phyloP scores from a whole-genome alignment of 805 yeast genomes.

The Naumovozyma baii region DNA sequence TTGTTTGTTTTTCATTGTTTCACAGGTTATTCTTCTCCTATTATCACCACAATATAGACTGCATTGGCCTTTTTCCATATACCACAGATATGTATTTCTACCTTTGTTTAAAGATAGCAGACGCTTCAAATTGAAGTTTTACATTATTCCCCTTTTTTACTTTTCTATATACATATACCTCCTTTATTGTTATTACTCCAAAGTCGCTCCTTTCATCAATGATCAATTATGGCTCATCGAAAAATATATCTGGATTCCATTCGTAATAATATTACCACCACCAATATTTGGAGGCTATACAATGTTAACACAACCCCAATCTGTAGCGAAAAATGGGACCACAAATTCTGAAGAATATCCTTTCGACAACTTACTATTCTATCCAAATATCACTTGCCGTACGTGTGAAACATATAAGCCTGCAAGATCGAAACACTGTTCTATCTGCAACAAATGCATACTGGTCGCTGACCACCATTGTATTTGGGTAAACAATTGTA shows the following conservation, averaged over 20 bases:
- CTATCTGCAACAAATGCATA: conserved; percentile 55
- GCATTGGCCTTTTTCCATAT: conserved; percentile 15
- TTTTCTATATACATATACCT: conserved; percentile 15
- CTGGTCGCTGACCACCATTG: conserved; percentile 67
- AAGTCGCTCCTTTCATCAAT: conserved; percentile 9
- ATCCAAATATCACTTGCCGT: conserved; percentile 39
- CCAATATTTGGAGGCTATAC: conserved; percentile 15
- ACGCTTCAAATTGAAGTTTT: conserved; percentile 20
- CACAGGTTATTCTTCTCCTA: conserved; percentile 15
- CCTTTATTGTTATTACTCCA: conserved; percentile 10
- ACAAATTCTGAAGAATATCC: conserved; percentile 16
- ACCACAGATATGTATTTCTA: conserved; percentile 19
- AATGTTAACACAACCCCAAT: conserved; percentile 15
- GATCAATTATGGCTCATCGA: conserved; percentile 12
- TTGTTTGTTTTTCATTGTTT: background rate
- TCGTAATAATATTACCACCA: conserved; percentile 10
- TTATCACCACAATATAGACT: conserved; percentile 21
- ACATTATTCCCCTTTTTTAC: conserved; percentile 26
- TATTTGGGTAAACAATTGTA: conserved; percentile 62
- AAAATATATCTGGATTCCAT: conserved; percentile 17
- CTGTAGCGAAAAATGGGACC: conserved; percentile 4
- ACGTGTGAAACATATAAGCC: conserved; percentile 58
- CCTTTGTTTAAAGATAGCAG: conserved; percentile 19
- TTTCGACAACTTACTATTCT: conserved; percentile 46
- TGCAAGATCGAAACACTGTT: conserved; percentile 69